These are phyloP conservation scores for Microsporum canis DNA, from an alignment of 2,329 filamentous ascomycete species.

Conservation along the genomic window DNA sequence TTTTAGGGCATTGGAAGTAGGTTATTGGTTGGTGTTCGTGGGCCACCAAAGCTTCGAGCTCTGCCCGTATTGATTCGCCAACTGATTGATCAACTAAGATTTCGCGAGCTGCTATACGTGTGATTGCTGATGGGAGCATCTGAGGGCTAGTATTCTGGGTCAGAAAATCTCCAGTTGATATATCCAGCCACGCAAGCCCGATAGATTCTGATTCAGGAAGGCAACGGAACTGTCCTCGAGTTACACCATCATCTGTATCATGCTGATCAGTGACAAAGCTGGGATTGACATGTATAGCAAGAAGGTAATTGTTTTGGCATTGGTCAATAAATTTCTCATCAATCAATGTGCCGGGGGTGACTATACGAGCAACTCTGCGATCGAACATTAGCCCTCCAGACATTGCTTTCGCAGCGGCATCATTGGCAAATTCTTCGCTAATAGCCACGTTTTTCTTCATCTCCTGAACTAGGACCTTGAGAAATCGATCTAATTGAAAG, in stretches of 20 bases:
- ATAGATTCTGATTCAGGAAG: slow-evolving; percentile 38
- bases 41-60: slow-evolving; percentile 55
- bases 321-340: slow-evolving; percentile 97
- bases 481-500: slow-evolving; percentile 80
- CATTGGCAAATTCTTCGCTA: slow-evolving; percentile 80
- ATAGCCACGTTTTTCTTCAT: slow-evolving; percentile 84
- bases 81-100: slow-evolving; percentile 62
- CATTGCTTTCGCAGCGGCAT: slow-evolving; percentile 56
- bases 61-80: slow-evolving; percentile 47
- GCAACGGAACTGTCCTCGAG: slow-evolving; percentile 22
- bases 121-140: slow-evolving; percentile 66
- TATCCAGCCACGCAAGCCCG: slow-evolving; percentile 84
- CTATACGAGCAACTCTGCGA: slow-evolving; percentile 70
- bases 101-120: slow-evolving; percentile 73
- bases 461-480: slow-evolving; percentile 88
- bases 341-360: slow-evolving; percentile 90
- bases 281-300: slow-evolving; percentile 59
- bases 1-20: slow-evolving; percentile 46
- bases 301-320: slow-evolving; percentile 82
- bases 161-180: slow-evolving; percentile 90
- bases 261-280: slow-evolving; percentile 12
- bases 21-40: slow-evolving; percentile 68
- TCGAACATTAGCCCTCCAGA: slow-evolving; percentile 73
- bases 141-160: slow-evolving; percentile 64
- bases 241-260: slow-evolving; percentile 14